A percentile compares a stretch with the other conserved stretches of the same genome.
Conservation (phyloP, 2,329 filamentous ascomycete species). For the Emmonsiellopsis sp. region DNA sequence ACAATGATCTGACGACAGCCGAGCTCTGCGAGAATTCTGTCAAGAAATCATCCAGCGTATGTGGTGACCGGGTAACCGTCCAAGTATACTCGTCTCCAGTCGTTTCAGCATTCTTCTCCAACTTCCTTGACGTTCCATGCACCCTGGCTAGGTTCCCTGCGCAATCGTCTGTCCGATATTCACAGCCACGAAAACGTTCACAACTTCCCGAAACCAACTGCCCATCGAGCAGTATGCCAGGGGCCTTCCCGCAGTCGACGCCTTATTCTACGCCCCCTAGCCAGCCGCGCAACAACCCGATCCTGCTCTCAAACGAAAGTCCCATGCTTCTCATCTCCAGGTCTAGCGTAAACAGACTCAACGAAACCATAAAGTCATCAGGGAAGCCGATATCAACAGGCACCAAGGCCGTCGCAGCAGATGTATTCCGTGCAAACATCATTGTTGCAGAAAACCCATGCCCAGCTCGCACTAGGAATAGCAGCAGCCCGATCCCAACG, state of each 20-base stretch:
- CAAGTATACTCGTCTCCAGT: slow-evolving; percentile 57
- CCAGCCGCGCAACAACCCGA: slow-evolving; percentile 40
- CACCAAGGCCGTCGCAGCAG: slow-evolving; percentile 52
- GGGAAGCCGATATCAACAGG: slow-evolving; percentile 40
- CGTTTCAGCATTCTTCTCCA: slow-evolving; percentile 69
- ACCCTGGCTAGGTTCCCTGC: slow-evolving; percentile 75
- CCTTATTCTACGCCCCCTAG: slow-evolving; percentile 41
- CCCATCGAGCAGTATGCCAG: slow-evolving; percentile 33
- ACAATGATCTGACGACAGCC: slow-evolving; percentile 50
- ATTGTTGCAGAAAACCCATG: slow-evolving; percentile 51
- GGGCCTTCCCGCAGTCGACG: slow-evolving; percentile 40
- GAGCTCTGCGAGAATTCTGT: slow-evolving; percentile 42
- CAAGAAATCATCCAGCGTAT: slow-evolving; percentile 57
- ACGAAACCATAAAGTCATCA: slow-evolving; percentile 56
- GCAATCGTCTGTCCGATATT: slow-evolving; percentile 55
- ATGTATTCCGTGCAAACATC: slow-evolving; percentile 83
- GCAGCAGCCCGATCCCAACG: not conserved
- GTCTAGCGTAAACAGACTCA: slow-evolving; percentile 69
- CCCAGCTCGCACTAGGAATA: slow-evolving; percentile 8
- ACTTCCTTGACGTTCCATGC: slow-evolving; percentile 67
- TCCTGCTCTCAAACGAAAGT: slow-evolving; percentile 85
- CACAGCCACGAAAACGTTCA: slow-evolving; percentile 59
- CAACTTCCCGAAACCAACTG: slow-evolving; percentile 13
- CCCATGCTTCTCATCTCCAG: slow-evolving; percentile 78
- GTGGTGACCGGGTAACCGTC: slow-evolving; percentile 66